These are phyloP conservation scores for Saturnispora galanensis DNA, from an alignment of 805 yeast species.

Conservation along the genomic window DNA sequence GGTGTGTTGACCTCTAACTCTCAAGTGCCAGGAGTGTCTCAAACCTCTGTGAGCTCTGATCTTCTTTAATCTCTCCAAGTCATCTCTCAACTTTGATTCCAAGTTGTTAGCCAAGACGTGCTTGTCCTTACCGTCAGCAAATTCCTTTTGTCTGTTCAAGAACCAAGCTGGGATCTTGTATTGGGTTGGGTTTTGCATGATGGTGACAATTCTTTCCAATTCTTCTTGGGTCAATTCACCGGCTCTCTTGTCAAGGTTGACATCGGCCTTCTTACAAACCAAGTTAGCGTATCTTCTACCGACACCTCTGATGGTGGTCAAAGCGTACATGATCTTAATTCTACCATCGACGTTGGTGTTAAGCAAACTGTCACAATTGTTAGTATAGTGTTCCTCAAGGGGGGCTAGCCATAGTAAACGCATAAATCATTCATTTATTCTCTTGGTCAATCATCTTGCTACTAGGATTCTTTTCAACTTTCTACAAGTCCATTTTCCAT, in stretches of 20 bases:
- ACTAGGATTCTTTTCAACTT: too few species aligned
- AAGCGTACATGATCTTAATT: constrained; percentile 99
- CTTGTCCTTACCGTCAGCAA: constrained; percentile 97
- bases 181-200: constrained; percentile 99
- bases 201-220: constrained; percentile 99
- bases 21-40: constrained; percentile 99
- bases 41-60: constrained; percentile 99
- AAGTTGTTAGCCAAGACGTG: constrained; percentile 98
- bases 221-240: constrained; percentile 99
- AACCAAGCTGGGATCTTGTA: constrained; percentile 99
- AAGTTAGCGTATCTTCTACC: constrained; percentile 99
- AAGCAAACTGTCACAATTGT: constrained; percentile 64
- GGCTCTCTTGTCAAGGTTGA: constrained; percentile 96
- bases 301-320: constrained; percentile 99
- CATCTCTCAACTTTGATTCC: constrained; percentile 99
- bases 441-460: not conserved
- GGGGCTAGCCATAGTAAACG: too few species aligned
- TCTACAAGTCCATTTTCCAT: too few species aligned
- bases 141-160: constrained; percentile 99
- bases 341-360: constrained; percentile 99
- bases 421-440: not conserved
- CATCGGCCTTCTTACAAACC: constrained; percentile 99
- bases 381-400: constrained; percentile 21
- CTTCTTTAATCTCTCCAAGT: constrained; percentile 99
- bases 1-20: constrained; percentile 99